Conservation (phyloP, 495 filamentous ascomycete species). For the Aspergillus incahuasiensis region DNA sequence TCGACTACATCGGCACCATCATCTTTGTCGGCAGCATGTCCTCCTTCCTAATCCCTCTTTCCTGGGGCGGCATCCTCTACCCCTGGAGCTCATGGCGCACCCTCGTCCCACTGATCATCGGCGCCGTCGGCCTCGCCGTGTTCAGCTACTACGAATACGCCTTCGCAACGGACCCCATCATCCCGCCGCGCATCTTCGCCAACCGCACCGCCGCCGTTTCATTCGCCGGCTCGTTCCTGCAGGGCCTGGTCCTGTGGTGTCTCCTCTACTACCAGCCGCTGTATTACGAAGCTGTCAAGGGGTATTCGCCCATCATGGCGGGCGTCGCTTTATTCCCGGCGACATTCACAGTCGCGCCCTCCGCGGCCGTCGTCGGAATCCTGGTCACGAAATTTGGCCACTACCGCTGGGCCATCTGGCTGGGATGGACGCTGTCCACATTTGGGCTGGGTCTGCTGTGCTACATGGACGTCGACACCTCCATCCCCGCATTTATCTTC, state of each 20-base stretch:
- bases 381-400: slow-evolving; percentile 39
- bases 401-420: slow-evolving; percentile 50
- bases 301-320: slow-evolving; percentile 40
- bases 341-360: slow-evolving; percentile 48
- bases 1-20: slow-evolving; percentile 53
- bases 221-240: slow-evolving; percentile 41
- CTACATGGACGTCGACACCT: slow-evolving; percentile 43
- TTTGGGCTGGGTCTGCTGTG: slow-evolving; percentile 46
- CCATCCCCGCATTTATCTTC: slow-evolving; percentile 41
- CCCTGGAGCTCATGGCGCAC: slow-evolving; percentile 49
- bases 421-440: slow-evolving; percentile 47
- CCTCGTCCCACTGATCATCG: slow-evolving; percentile 35
- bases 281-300: slow-evolving; percentile 52
- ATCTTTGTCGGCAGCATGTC: slow-evolving; percentile 45
- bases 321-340: slow-evolving; percentile 44
- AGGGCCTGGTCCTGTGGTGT: slow-evolving; percentile 49
- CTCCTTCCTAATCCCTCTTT: slow-evolving; percentile 48
- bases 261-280: slow-evolving; percentile 46
- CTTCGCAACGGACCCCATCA: slow-evolving; percentile 43
- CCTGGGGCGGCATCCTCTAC: slow-evolving; percentile 53
- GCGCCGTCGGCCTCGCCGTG: slow-evolving; percentile 12
- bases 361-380: slow-evolving; percentile 48
- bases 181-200: slow-evolving; percentile 46
- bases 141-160: slow-evolving; percentile 21
- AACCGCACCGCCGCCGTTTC: slow-evolving; percentile 44